Conservation (phyloP, 176 grass and related monocot genomes). For the Triticum dicoccoides region DNA sequence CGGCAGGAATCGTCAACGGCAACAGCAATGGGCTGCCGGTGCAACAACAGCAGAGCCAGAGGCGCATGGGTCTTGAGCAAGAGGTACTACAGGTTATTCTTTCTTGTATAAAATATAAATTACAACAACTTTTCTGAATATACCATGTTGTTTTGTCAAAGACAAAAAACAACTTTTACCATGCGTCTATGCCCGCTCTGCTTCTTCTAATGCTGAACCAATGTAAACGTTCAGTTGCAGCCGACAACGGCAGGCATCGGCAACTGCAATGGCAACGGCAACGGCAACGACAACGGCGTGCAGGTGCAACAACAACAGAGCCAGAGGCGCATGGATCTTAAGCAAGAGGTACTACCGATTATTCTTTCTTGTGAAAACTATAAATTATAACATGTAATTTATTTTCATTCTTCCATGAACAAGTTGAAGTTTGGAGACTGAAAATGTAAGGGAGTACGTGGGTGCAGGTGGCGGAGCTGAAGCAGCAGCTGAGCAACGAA, state of each 20-base stretch:
- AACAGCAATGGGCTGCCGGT: too few relatives aligned
- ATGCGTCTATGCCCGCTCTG: neutral
- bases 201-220: neutral
- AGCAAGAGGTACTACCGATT: conserved; percentile 34
- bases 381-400: neutral
- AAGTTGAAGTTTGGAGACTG: neutral
- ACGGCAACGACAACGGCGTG: too few relatives aligned
- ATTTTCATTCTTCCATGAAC: neutral
- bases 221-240: neutral
- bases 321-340: conserved; percentile 37
- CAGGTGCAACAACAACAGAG: neutral
- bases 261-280: neutral
- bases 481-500: conserved; percentile 45
- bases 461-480: conserved; percentile 48
- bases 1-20: neutral
- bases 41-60: neutral
- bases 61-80: conserved; percentile 47
- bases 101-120: too few relatives aligned
- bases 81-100: conserved; percentile 17
- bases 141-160: too few relatives aligned
- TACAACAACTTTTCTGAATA: too few relatives aligned
- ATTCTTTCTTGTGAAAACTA: too few relatives aligned
- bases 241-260: neutral
- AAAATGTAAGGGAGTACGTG: neutral
- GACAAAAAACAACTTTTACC: too few relatives aligned